Base-by-base conservation (phyloP, 805 yeast genomes). In the Cyberlindnera lachancei region DNA sequence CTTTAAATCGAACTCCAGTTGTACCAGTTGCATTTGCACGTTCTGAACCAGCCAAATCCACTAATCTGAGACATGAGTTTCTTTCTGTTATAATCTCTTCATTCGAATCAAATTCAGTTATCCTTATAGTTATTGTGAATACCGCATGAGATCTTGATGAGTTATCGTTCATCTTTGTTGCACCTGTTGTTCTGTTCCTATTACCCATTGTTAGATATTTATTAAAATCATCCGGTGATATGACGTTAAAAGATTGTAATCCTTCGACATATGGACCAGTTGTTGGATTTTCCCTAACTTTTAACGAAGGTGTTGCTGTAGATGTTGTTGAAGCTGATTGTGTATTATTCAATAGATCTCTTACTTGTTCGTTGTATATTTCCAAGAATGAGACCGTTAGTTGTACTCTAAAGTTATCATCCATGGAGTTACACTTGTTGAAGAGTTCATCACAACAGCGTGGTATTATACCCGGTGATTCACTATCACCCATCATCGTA, bases 71-170 rank as follows among this genome's bases (percentile, higher is more conserved):
- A 38, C 70, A 70, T 3, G 92, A 79, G 1, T 66, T 55, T 43
- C 71, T 71, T 37, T 68, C 71, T 31, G 65, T 67, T 2, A 60
- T 55, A 3, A 70, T 56, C 9, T 60, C 63, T 4, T 70, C 65
- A 15, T 47, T 47, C 37, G 32, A 44, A 29, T 40, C 57, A 27
- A 48, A 52, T 40, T 70, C 75, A 14, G 75, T 76, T 45, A 81
- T 90, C 36, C 70, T 65, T 30, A 84, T 59, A 4, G 63, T 58
- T 14, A 84, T 52, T 0, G 85, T 77, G 36, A 83, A 68, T 1
- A 84, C 81, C 0, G 94, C 90, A 50, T 84, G 95, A 1, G 92
- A 81, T 40, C 95, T 63, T 2, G 88, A 79, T 23, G 88, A 79
- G 15, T 65, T 61, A 30, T 74, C 77, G 55, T 84, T 84, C 79